Conservation (phyloP, 768 basidiomycete genomes). For the Lactarius hatsudake region DNA sequence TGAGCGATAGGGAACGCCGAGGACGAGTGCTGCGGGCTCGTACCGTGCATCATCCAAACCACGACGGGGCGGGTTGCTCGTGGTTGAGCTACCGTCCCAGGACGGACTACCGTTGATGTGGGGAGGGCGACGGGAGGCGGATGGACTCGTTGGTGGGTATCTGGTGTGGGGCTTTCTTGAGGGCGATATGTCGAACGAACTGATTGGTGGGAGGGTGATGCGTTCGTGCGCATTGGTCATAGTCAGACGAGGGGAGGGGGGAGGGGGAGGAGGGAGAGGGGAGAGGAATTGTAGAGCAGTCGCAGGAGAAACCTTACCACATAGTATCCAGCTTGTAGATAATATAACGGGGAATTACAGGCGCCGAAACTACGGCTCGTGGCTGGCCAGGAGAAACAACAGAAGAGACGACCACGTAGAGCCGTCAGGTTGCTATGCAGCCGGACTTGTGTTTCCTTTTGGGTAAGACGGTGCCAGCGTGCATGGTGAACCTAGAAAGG, state of each 20-base stretch:
- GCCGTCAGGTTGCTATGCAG: slow-evolving; percentile 26
- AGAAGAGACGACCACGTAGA: slow-evolving; percentile 24
- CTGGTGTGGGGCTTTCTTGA: not conserved
- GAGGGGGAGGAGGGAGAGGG: not conserved
- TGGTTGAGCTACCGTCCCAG: slow-evolving; percentile 15
- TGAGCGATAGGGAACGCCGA: not conserved
- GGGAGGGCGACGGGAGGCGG: slow-evolving; percentile 1
- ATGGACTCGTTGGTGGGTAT: not conserved
- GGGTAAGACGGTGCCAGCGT: slow-evolving; percentile 25
- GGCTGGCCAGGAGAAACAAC: slow-evolving; percentile 6
- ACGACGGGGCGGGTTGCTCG: slow-evolving; percentile 4
- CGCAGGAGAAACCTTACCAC: slow-evolving; percentile 16
- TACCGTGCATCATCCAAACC: slow-evolving; percentile 11
- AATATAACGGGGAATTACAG: slow-evolving; percentile 14
- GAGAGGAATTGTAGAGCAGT: slow-evolving; percentile 11
- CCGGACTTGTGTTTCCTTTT: slow-evolving; percentile 17
- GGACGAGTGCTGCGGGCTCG: not conserved
- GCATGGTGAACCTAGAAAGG: slow-evolving; percentile 20
- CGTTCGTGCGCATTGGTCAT: slow-evolving; percentile 26
- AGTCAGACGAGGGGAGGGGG: not conserved
- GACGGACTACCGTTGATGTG: slow-evolving; percentile 11
- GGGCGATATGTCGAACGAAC: slow-evolving; percentile 22
- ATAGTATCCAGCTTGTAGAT: slow-evolving; percentile 16
- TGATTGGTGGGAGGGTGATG: slow-evolving; percentile 22
- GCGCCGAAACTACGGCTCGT: slow-evolving; percentile 16